Evolutionary conservation across 2,329 filamentous ascomycete species (phyloP).

Genomic region (Aspergillus neoniger): DNA sequence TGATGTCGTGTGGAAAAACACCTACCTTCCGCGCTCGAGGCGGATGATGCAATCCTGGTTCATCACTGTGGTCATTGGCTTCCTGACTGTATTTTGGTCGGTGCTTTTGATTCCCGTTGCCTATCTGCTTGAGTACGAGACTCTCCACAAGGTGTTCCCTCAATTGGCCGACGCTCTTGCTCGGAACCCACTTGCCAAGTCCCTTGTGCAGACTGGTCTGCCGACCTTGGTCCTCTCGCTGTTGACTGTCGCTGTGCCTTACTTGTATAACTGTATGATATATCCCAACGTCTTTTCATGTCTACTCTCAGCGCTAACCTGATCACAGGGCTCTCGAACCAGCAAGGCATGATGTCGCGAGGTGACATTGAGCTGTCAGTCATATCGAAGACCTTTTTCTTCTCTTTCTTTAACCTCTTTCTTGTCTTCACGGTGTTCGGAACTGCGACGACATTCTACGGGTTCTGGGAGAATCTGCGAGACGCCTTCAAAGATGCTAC

Average conservation of each 20-base stretch:
- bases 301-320: slow-evolving; percentile 14
- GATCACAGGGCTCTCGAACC: slow-evolving; percentile 68
- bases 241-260: slow-evolving; percentile 86
- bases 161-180: slow-evolving; percentile 67
- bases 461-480: slow-evolving; percentile 63
- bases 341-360: slow-evolving; percentile 92
- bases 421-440: slow-evolving; percentile 88
- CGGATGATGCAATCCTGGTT: slow-evolving; percentile 79
- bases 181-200: slow-evolving; percentile 68
- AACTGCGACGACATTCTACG: slow-evolving; percentile 73
- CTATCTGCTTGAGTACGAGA: slow-evolving; percentile 76
- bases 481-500: slow-evolving; percentile 78
- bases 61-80: slow-evolving; percentile 77
- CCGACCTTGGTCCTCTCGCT: slow-evolving; percentile 84
- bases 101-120: slow-evolving; percentile 78
- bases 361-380: slow-evolving; percentile 92
- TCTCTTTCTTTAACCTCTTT: slow-evolving; percentile 99
- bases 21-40: slow-evolving; percentile 73
- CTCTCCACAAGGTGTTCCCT: slow-evolving; percentile 73
- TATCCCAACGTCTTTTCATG: background rate
- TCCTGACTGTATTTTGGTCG: slow-evolving; percentile 88
- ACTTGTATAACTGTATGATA: slow-evolving; percentile 79
- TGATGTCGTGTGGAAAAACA: slow-evolving; percentile 95
- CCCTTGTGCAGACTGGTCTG: slow-evolving; percentile 81
- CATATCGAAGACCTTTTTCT: slow-evolving; percentile 99